A percentile compares a stretch with the other conserved stretches of the same genome.
These are phyloP conservation scores for Aureobasidium sp. DNA, from an alignment of 2,329 filamentous ascomycete genomes.

Conservation along the genomic window DNA sequence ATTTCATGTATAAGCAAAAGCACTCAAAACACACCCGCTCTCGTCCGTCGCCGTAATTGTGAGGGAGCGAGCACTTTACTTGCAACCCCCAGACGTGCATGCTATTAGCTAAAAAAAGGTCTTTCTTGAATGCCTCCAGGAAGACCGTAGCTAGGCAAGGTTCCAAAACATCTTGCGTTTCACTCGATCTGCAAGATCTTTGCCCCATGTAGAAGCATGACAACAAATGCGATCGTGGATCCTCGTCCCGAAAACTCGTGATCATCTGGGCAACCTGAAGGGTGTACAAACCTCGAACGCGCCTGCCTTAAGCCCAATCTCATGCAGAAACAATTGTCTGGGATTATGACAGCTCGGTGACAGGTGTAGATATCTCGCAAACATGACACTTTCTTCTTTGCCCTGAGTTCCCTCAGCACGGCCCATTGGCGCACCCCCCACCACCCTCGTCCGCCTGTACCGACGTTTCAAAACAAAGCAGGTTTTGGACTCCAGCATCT, in stretches of 20 bases:
- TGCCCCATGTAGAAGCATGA: not conserved
- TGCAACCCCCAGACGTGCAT: not conserved
- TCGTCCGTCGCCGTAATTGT: not conserved
- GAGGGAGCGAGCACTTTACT: not conserved
- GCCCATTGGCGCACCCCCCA: not conserved
- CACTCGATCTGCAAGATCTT: not conserved
- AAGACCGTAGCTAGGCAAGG: not conserved
- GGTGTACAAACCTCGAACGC: no score
- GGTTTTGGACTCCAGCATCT: not conserved
- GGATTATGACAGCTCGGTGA: not conserved
- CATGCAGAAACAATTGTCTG: not conserved
- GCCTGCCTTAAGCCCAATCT: not conserved
- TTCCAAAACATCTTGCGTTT: not conserved
- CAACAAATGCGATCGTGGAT: not conserved
- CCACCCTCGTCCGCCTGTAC: not conserved
- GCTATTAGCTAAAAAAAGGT: not conserved
- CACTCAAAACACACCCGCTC: not conserved
- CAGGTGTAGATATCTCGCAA: not conserved
- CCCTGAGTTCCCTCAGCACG: not conserved
- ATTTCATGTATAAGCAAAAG: not conserved
- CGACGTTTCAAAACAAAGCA: slow-evolving; percentile 14
- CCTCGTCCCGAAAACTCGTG: not conserved
- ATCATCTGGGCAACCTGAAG: no score
- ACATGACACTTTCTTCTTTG: not conserved
- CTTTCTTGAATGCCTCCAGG: not conserved